Base-by-base conservation (phyloP, 768 basidiomycete genomes). In the Amanita exitialis region DNA sequence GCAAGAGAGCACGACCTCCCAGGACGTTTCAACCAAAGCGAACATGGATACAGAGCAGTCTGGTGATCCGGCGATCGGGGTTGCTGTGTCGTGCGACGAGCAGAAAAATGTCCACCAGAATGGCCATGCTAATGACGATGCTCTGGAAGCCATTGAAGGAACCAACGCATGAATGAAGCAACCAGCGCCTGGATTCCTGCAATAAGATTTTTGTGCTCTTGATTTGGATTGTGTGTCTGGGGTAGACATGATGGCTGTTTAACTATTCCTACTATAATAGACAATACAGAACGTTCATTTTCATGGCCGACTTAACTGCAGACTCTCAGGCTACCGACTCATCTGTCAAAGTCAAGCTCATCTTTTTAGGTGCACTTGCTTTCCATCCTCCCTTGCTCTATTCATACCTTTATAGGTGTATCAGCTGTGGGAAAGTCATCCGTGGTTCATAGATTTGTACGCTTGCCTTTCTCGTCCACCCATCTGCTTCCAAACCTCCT, bases 391-490 rank as follows among this genome's bases (percentile, higher is more conserved):
- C 32, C 41, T 43, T 44, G 42, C 45, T 37, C 30, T 15, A 28
- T 53, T 56, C 44, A 49, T 47, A 48, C 54, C 38, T 44, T 51
- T 52, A 57, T 50, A 97, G 94, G 95, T 59, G 95, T 97, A 74
- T 93, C 95, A 54, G 95, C 95, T 48, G 95, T 99, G 42, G 95
- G 95, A 54, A 99, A 99, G 76, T 96, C 94, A 8, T 95, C 92
- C n/a, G 83, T 98, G 49, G 95, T 97, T 42, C 79, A 97, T 53
- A 84, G 95, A 66, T 99, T 99, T 67, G 93, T 95, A 66, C 35
- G 43, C 46, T 45, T 72, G 35, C 7, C 45, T 16, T n/a, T 23
- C 8, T 47, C 23, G 12, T 28, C 41, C 32, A n/a, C 23, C 27
- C 37, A 30, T 25, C 36, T 47, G 44, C 46, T 52, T 59, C 56